These are phyloP conservation scores for Blastobotrys aristatus DNA, from an alignment of 1,139 yeast species.

Conservation along the genomic window DNA sequence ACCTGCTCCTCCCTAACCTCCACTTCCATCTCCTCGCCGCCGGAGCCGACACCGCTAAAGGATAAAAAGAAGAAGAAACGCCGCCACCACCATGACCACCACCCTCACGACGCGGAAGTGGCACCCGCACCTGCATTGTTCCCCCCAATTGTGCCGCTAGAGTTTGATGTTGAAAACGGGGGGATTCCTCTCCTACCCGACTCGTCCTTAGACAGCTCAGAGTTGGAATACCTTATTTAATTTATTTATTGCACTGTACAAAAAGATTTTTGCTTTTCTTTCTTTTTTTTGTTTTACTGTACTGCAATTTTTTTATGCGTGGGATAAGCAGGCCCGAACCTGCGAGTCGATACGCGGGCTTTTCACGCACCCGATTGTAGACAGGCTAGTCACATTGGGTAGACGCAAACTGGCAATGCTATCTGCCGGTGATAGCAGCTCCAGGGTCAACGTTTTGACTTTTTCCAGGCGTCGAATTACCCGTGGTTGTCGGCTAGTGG, in stretches of 20 bases:
- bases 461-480: background rate
- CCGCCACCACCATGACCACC: background rate
- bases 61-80: background rate
- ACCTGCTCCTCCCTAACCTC: background rate
- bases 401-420: background rate
- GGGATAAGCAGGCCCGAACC: too few relatives aligned
- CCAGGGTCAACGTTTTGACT: background rate
- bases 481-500: too few relatives aligned
- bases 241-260: background rate
- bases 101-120: background rate
- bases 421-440: background rate
- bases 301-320: background rate
- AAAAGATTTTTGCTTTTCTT: too few relatives aligned
- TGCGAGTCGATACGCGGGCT: too few relatives aligned
- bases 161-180: slow-evolving; percentile 19
- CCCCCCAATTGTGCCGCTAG: slow-evolving; percentile 24
- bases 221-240: too few relatives aligned
- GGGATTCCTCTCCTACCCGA: slow-evolving; percentile 28
- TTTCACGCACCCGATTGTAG: too few relatives aligned
- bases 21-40: too few relatives aligned
- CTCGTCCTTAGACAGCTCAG: slow-evolving; percentile 6
- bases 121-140: slow-evolving; percentile 18
- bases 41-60: background rate
- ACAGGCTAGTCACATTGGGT: too few relatives aligned
- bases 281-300: background rate